Evolutionary conservation across 2,329 filamentous ascomycete species (phyloP).

Genomic region (Sporothrix mexicana): DNA sequence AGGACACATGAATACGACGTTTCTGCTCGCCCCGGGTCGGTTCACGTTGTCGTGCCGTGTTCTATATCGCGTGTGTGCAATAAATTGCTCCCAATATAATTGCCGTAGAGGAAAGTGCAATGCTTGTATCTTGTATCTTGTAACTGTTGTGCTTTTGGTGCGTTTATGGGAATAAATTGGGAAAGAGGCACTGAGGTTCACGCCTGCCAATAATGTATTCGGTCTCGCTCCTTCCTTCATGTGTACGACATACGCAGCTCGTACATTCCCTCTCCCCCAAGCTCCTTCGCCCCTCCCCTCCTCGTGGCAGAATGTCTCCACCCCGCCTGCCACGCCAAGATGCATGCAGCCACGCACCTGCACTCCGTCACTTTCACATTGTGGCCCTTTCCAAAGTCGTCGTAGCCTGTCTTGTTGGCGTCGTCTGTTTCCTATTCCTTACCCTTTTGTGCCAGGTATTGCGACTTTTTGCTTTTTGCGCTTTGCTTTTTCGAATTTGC

Average conservation of each 20-base stretch:
- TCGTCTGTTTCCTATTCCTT: not conserved
- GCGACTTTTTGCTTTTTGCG: not conserved
- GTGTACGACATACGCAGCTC: not conserved
- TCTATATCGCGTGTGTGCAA: not conserved
- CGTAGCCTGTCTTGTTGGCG: not conserved
- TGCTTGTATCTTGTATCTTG: not conserved
- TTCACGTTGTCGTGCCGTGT: not conserved
- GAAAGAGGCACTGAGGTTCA: not conserved
- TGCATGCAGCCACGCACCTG: not conserved
- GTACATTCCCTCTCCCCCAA: not conserved
- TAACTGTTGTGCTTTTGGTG: not conserved
- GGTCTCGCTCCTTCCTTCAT: conserved; percentile 9
- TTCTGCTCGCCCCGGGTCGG: conserved; percentile 3
- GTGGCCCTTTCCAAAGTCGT: not conserved
- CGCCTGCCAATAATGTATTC: not conserved
- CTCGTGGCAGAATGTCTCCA: conserved; percentile 23
- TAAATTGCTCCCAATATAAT: conserved; percentile 9
- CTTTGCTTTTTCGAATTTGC: not conserved
- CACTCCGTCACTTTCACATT: conserved; percentile 5
- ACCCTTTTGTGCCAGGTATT: too few relatives aligned
- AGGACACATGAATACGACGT: conserved; percentile 15
- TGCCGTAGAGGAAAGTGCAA: too few relatives aligned
- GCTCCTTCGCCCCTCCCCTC: conserved; percentile 7
- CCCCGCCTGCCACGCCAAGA: conserved; percentile 9
- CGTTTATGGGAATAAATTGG: not conserved